Percentiles rank a stretch among this genome's conserved stretches.
Conservation (phyloP, 176 grass and related monocot genomes). For the Oryza coarctata region DNA sequence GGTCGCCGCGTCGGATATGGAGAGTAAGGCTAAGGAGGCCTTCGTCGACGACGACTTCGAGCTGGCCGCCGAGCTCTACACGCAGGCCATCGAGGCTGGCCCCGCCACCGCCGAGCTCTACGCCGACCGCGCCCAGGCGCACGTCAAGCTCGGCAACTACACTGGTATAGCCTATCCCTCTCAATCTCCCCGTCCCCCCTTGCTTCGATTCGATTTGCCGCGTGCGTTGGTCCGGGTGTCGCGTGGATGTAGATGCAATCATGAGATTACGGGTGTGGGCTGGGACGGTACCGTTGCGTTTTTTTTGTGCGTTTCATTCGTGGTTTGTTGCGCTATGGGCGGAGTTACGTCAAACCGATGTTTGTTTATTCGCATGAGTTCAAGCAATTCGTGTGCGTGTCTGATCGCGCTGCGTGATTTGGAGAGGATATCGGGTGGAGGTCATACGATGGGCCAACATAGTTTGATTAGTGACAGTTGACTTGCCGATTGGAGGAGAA, state of each 20-base stretch:
- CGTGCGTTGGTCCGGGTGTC: not conserved
- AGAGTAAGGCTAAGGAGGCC: slow-evolving; percentile 66
- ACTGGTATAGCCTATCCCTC: slow-evolving; percentile 32
- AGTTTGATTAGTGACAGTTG: slow-evolving; percentile 13
- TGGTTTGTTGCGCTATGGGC: not conserved
- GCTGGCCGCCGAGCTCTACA: slow-evolving; percentile 66
- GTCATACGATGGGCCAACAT: not conserved
- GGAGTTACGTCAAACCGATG: not conserved
- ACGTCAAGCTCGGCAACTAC: slow-evolving; percentile 73
- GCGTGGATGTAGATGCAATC: not conserved
- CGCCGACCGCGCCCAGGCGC: slow-evolving; percentile 65
- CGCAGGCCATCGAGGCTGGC: slow-evolving; percentile 57
- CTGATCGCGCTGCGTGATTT: not conserved
- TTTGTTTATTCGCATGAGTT: not conserved
- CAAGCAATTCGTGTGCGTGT: not conserved
- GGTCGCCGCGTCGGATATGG: slow-evolving; percentile 55
- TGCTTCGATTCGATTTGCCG: not conserved
- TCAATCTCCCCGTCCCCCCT: not conserved
- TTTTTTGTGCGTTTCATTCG: not conserved
- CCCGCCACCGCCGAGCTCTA: slow-evolving; percentile 57
- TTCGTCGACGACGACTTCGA: slow-evolving; percentile 80
- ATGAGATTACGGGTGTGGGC: not conserved
- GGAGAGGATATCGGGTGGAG: not conserved
- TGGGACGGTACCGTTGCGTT: no score
- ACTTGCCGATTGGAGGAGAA: not conserved